Evolutionary conservation across 306 rosid genomes (phyloP), one percentile per base, ranked within the genome.

Genomic region (Potentilla sterilis): DNA sequence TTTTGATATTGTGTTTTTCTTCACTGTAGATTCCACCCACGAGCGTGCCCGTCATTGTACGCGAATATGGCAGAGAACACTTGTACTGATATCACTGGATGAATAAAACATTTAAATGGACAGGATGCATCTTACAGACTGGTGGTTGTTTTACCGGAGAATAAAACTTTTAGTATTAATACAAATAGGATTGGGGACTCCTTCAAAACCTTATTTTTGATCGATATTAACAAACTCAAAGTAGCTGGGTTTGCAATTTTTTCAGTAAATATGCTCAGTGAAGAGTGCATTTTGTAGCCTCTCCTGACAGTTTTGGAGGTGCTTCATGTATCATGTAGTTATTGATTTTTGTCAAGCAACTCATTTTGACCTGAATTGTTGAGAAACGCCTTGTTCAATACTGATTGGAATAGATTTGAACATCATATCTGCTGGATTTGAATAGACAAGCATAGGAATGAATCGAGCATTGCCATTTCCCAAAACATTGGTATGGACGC

Each of bases 31-130:
- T 91, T 65, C 97, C 98, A 66, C 91, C 94, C 32, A 89, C 98
- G 15, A 91, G 98, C 37, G 92, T 93, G 55, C 96, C 98, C 0
- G 92, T 88, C 63, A 89, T 93, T 41, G 96, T 91, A n/a, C 97
- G 93, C 0, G 93, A 93, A 86, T 91, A 89, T 83, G 78, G 88
- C 41, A 85, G 87, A 79, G 85, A 84, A 63, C 85, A 88, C 78
- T 40, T 88, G 79, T 86, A 75, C 19, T 11, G 9, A 43, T 42
- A 18, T 12, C 42, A 18, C 46, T 43, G 65, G 70, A 65, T 42
- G 70, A 65, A 21, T 44, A 32, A 70, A 64, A 44, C 47, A 58
- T 40, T 61, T 7, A 3, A 42, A 34, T 64, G 48, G 47, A 28
- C 2, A 14, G 78, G 62, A 78, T 72, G 66, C 52, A 11, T 63